Percentiles rank a stretch among this genome's conserved stretches.
phyloP scores from a whole-genome alignment of 805 yeast genomes.

The Wickerhamiella dianesei region DNA sequence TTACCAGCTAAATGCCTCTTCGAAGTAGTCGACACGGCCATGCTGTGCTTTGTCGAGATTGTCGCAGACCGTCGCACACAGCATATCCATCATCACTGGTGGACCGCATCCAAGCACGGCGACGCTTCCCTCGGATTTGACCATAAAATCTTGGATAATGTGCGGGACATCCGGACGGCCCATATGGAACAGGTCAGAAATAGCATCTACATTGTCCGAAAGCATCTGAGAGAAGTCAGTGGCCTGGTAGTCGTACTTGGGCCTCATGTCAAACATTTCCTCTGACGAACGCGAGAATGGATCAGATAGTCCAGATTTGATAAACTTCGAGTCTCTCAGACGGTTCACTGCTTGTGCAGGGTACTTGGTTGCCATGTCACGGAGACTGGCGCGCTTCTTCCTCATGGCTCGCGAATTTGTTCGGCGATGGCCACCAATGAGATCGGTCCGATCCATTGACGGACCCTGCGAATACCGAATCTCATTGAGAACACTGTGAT shows the following conservation, averaged over 20 bases:
- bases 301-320: background rate
- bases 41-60: conserved; percentile 18
- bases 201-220: background rate
- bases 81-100: conserved; percentile 18
- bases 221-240: conserved; percentile 1
- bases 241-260: conserved; percentile 5
- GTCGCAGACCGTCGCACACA: conserved; percentile 14
- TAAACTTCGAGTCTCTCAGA: background rate
- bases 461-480: background rate
- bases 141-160: conserved; percentile 33
- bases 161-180: conserved; percentile 30
- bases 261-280: conserved; percentile 4
- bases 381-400: background rate
- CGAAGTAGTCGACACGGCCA: conserved; percentile 51
- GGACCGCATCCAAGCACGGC: conserved; percentile 26
- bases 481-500: background rate
- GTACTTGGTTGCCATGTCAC: background rate
- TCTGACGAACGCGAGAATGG: background rate
- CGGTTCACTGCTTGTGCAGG: background rate
- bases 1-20: conserved; percentile 64
- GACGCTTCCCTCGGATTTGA: conserved; percentile 34
- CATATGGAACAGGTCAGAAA: conserved; percentile 11
- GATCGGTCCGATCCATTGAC: background rate
- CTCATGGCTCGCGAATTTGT: background rate
- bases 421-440: background rate